Evolutionary conservation across 2,329 filamentous ascomycete species (phyloP).

Genomic region (Gyromitra esculenta): DNA sequence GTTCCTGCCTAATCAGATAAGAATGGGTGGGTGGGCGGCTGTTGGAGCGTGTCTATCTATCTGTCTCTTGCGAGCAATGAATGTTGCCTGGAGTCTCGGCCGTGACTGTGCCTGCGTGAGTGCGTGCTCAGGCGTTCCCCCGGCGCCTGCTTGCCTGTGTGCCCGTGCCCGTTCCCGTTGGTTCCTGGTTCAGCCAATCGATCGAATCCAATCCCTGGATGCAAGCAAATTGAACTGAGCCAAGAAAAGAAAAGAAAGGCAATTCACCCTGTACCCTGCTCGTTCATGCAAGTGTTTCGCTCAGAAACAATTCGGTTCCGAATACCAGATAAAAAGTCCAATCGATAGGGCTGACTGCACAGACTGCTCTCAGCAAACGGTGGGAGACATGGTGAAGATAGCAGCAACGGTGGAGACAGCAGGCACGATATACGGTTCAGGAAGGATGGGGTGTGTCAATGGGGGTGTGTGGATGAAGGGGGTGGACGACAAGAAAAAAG

Average conservation of each 20-base stretch:
- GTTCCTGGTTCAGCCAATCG: conserved; percentile 51
- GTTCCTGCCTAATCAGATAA: conserved; percentile 49
- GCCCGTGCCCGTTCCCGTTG: conserved; percentile 23
- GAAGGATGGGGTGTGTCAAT: conserved; percentile 24
- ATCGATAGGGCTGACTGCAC: conserved; percentile 52
- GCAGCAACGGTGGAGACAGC: conserved; percentile 46
- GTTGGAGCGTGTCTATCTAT: background rate
- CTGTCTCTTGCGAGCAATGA: conserved; percentile 10
- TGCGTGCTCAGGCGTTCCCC: conserved; percentile 26
- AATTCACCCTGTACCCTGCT: conserved; percentile 36
- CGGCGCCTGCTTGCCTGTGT: conserved; percentile 20
- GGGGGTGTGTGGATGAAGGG: conserved; percentile 28
- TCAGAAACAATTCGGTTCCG: conserved; percentile 45
- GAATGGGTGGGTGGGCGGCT: conserved; percentile 10
- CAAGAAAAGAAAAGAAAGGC: conserved; percentile 43
- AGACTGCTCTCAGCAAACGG: conserved; percentile 39
- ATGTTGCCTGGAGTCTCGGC: background rate
- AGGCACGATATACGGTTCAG: conserved; percentile 51
- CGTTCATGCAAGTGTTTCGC: conserved; percentile 49
- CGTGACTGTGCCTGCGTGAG: conserved; percentile 37
- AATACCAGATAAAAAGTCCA: conserved; percentile 40
- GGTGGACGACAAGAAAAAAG: conserved; percentile 31
- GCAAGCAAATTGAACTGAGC: conserved; percentile 41
- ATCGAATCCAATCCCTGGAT: conserved; percentile 46
- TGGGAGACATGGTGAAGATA: conserved; percentile 47